These are phyloP conservation scores for Fusarium sp. DNA, from an alignment of 2,329 filamentous ascomycete genomes.

Conservation along the genomic window DNA sequence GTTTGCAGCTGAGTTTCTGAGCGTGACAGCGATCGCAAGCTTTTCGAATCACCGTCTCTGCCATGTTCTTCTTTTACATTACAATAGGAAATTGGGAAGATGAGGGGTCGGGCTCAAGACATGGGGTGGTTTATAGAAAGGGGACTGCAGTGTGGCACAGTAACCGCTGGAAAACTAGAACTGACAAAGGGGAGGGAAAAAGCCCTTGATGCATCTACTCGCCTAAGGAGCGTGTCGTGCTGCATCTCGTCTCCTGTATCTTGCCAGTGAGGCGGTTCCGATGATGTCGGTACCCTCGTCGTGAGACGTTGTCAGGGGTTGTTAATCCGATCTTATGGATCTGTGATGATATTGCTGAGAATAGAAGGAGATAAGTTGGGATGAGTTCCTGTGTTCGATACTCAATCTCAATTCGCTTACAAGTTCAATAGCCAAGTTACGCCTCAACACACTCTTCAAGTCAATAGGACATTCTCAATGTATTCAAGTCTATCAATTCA, in stretches of 20 bases:
- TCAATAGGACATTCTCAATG: not conserved
- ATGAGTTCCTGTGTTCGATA: not conserved
- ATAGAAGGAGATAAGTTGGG: not conserved
- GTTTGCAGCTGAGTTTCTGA: slow-evolving; percentile 61
- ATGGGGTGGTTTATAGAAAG: slow-evolving; percentile 42
- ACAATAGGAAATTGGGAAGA: slow-evolving; percentile 19
- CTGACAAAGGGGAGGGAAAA: not conserved
- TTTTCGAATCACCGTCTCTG: slow-evolving; percentile 55
- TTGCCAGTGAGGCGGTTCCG: slow-evolving; percentile 41
- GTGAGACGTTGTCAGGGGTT: slow-evolving; percentile 35
- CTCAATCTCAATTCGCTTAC: not conserved
- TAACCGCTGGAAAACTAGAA: slow-evolving; percentile 1
- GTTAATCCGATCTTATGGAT: slow-evolving; percentile 40
- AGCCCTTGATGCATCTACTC: slow-evolving; percentile 37
- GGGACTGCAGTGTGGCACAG: slow-evolving; percentile 28
- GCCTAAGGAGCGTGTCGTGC: slow-evolving; percentile 40
- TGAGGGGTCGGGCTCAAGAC: slow-evolving; percentile 40
- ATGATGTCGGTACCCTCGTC: slow-evolving; percentile 40
- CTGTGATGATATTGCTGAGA: slow-evolving; percentile 1
- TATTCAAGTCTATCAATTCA: not conserved
- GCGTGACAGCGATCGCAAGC: slow-evolving; percentile 61
- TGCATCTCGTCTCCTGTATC: slow-evolving; percentile 37
- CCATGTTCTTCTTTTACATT: slow-evolving; percentile 48
- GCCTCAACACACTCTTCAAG: no score
- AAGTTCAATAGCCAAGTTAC: not conserved